Percentiles rank a stretch among this genome's conserved stretches.
Evolutionary conservation across 176 grass and related monocot species (phyloP).

Genomic region (Carex littledalei): DNA sequence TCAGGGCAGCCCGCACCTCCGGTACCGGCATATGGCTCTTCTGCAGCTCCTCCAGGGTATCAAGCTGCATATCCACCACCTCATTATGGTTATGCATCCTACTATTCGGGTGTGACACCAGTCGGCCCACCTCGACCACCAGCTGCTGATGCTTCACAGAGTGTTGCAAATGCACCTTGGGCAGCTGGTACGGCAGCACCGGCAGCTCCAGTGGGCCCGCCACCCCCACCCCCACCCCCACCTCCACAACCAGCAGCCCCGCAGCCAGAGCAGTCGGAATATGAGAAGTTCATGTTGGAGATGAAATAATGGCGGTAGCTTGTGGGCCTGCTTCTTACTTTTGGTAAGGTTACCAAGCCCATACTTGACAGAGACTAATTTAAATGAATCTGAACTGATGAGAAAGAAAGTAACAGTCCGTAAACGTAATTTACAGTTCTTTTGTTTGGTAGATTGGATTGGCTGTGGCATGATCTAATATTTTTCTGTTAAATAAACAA

Average conservation of each 20-base stretch:
- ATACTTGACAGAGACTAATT: background rate
- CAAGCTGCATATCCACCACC: constrained; percentile 31
- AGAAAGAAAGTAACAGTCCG: background rate
- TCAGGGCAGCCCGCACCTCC: constrained; percentile 39
- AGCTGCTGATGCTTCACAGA: constrained; percentile 57
- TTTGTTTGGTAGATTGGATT: background rate
- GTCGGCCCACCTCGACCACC: constrained; percentile 43
- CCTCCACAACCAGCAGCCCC: constrained; percentile 32
- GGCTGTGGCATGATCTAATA: background rate
- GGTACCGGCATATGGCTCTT: constrained; percentile 44
- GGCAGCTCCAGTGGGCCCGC: constrained; percentile 27
- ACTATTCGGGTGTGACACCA: constrained; percentile 46
- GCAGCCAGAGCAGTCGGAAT: constrained; percentile 63
- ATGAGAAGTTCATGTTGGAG: constrained; percentile 89
- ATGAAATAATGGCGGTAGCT: constrained; percentile 64
- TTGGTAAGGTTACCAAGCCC: constrained; percentile 13
- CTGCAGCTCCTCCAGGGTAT: constrained; percentile 32
- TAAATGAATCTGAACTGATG: background rate
- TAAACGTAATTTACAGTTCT: background rate
- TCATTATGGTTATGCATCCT: constrained; percentile 62
- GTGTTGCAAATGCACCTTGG: constrained; percentile 73
- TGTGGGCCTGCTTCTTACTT: constrained; percentile 2
- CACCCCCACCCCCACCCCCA: constrained; percentile 30
- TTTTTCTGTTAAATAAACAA: background rate
- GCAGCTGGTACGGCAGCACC: constrained; percentile 34